Percentiles rank a stretch among this genome's conserved stretches.
Evolutionary conservation across 441 rosid species (phyloP).

Genomic region (Melastoma candidum): DNA sequence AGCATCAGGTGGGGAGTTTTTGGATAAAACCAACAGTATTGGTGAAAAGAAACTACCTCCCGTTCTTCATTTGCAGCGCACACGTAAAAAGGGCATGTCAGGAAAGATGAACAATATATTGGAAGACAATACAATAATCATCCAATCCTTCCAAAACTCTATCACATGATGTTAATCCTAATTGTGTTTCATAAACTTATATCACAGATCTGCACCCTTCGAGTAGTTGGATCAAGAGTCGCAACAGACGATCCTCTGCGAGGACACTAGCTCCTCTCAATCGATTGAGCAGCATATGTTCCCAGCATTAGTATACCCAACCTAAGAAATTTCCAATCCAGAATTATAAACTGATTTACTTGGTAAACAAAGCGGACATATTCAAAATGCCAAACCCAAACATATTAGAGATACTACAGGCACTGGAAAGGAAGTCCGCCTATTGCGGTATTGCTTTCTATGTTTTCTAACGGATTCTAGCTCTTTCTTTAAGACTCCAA

Average conservation of each 20-base stretch:
- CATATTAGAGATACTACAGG: conserved; percentile 89
- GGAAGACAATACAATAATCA: neutral
- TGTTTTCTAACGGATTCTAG: conserved; percentile 92
- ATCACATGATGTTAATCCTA: neutral
- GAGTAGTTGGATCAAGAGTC: conserved; percentile 91
- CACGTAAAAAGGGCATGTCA: conserved; percentile 14
- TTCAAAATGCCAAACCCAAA: conserved; percentile 1
- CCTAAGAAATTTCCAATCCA: conserved; percentile 28
- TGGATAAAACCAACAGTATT: conserved; percentile 97
- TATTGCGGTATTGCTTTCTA: conserved; percentile 70
- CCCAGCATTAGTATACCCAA: conserved; percentile 96
- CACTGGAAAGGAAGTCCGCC: conserved; percentile 70
- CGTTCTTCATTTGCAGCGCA: conserved; percentile 58
- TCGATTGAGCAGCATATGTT: conserved; percentile 77
- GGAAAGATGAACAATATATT: conserved; percentile 5
- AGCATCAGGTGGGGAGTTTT: conserved; percentile 77
- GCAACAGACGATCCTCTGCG: conserved; percentile 79
- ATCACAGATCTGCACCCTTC: conserved; percentile 81
- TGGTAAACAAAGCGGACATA: too few relatives aligned
- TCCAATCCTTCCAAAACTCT: neutral
- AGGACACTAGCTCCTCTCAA: conserved; percentile 92
- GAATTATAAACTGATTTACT: too few relatives aligned
- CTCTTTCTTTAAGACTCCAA: conserved; percentile 75
- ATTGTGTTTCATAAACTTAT: neutral
- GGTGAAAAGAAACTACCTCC: conserved; percentile 80